Base-by-base conservation (phyloP, 768 basidiomycete genomes). In the Pisolithus albus region DNA sequence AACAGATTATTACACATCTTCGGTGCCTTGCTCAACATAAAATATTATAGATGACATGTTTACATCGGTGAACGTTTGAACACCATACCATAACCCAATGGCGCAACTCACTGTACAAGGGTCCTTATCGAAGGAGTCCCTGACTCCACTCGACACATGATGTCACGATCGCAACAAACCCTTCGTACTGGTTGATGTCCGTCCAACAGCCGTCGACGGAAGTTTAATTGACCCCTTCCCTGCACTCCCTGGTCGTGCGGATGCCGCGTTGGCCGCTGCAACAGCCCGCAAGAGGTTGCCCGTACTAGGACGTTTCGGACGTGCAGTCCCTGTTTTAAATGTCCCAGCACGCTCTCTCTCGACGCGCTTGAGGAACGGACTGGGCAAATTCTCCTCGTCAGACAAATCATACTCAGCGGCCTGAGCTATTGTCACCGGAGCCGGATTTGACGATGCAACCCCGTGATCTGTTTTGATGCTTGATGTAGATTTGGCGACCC, bases 381-480 rank as follows among this genome's bases (percentile, higher is more conserved):
- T 88, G 0, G 89, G 90, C 0, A 92, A 74, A 64, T 90, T 91
- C 64, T 89, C 88, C 62, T 89, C 89, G 61, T 92, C 88, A 0
- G 74, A 73, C 9, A 85, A 59, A 63, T 90, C 83, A 59, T 89
- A 92, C 52, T 76, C 70, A 4, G 81, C 72, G 4, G 76, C 65
- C 0, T 44, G 50, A 1, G 21, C 26, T 3, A 58, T 53, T 3
- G 49, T 56, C 7, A 64, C 58, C 10, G 49, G 16, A 23, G 40
- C 49, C n/a, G 40, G 40, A 16, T 67, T 65, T 7, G 54, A 54
- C 24, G 47, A 46, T 5, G 16, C 1, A 24, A 26, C 10, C 3
- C 21, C 18, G 1, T 38, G 45, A 9, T 56, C 53, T 26, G 42
- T n/a, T 10, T 50, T 64, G 10, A 49, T 45, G 43, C 51, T 64